Conservation (phyloP, 2,329 filamentous ascomycete species). For the Stachybotrys echinatus region DNA sequence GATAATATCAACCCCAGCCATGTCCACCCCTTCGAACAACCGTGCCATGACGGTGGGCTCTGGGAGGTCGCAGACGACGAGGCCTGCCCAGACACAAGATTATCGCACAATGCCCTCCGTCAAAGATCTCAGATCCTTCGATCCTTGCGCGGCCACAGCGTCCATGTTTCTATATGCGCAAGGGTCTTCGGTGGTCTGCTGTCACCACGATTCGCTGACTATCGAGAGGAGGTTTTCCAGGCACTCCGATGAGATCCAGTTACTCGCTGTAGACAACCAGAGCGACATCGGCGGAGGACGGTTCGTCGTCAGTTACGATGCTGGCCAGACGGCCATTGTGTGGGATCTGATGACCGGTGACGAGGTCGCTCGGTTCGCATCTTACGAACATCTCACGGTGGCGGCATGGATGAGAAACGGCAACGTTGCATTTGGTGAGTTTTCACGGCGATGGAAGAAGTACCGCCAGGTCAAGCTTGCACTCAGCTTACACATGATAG, state of each 20-base stretch:
- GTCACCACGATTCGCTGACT: slow-evolving; percentile 87
- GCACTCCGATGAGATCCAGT: slow-evolving; percentile 76
- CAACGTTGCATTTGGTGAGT: slow-evolving; percentile 89
- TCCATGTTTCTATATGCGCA: slow-evolving; percentile 88
- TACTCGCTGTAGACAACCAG: slow-evolving; percentile 85
- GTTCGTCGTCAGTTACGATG: slow-evolving; percentile 89
- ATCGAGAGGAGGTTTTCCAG: slow-evolving; percentile 82
- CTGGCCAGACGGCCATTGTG: slow-evolving; percentile 84
- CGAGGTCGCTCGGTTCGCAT: slow-evolving; percentile 86
- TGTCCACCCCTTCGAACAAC: slow-evolving; percentile 49
- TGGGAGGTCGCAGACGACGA: slow-evolving; percentile 46
- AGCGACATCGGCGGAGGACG: slow-evolving; percentile 82
- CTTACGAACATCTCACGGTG: slow-evolving; percentile 79
- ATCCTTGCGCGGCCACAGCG: slow-evolving; percentile 85
- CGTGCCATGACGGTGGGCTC: slow-evolving; percentile 56
- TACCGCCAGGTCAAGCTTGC: slow-evolving; percentile 7
- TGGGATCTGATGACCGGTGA: slow-evolving; percentile 94
- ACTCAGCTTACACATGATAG: slow-evolving; percentile 37
- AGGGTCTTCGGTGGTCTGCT: slow-evolving; percentile 74
- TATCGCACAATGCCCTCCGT: slow-evolving; percentile 45
- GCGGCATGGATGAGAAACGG: slow-evolving; percentile 97
- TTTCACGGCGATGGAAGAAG: neutral
- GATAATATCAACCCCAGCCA: slow-evolving; percentile 38
- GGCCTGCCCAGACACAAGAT: slow-evolving; percentile 38
- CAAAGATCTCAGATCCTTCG: slow-evolving; percentile 56